These are phyloP conservation scores for Aspergillus asperescens DNA, from an alignment of 495 filamentous ascomycete species.

Conservation along the genomic window DNA sequence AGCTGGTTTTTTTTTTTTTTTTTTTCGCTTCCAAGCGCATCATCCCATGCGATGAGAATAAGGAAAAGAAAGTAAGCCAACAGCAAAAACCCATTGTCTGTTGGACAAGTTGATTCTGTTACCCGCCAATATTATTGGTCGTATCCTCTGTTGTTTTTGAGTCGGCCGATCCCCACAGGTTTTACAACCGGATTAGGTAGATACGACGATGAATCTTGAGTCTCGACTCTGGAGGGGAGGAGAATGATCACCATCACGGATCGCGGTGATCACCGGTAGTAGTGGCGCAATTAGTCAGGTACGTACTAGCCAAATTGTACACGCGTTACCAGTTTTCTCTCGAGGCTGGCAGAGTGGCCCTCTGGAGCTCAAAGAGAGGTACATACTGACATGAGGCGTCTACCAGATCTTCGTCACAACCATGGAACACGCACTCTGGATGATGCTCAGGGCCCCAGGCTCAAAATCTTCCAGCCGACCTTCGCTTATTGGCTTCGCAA, in stretches of 20 bases:
- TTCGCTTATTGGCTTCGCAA: slow-evolving; percentile 2
- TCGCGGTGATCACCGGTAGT: slow-evolving; percentile 17
- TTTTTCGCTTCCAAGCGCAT: neutral
- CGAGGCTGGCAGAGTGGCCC: neutral
- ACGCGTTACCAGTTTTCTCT: slow-evolving; percentile 2
- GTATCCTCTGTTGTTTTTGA: neutral
- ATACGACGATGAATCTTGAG: neutral
- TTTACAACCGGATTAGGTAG: no score
- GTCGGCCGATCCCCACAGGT: neutral
- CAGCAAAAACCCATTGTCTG: neutral
- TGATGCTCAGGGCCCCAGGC: neutral
- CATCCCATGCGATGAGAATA: neutral
- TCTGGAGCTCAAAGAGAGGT: neutral
- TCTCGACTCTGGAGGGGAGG: neutral
- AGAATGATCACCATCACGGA: slow-evolving; percentile 15
- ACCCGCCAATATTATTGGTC: neutral
- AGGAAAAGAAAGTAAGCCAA: slow-evolving; percentile 2
- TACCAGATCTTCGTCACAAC: neutral
- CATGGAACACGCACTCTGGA: neutral
- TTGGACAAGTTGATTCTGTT: neutral
- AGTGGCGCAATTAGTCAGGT: slow-evolving; percentile 9
- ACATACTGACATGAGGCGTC: neutral
- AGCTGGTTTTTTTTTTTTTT: neutral
- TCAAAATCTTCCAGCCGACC: neutral
- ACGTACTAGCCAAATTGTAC: slow-evolving; percentile 1